Conservation (phyloP, 176 grass and related monocot genomes). For the Zizania latifolia region DNA sequence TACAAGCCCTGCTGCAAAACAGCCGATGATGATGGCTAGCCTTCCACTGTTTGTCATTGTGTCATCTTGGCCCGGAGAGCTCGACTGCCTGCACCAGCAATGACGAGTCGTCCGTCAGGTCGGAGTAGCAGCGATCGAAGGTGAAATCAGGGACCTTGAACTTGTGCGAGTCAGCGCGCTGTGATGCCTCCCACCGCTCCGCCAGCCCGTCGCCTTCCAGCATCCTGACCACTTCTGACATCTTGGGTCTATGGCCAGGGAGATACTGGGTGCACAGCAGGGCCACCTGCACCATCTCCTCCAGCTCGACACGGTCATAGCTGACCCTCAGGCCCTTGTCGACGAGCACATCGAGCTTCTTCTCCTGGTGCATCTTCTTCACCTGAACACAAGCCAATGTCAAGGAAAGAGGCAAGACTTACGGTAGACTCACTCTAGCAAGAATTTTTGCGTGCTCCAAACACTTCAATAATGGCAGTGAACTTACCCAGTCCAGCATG, state of each 20-base stretch:
- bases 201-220: slow-evolving; percentile 82
- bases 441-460: neutral
- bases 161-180: slow-evolving; percentile 33
- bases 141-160: slow-evolving; percentile 61
- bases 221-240: slow-evolving; percentile 81
- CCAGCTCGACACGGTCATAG: slow-evolving; percentile 71
- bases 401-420: neutral
- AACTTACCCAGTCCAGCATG: slow-evolving; percentile 90
- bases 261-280: slow-evolving; percentile 82
- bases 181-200: slow-evolving; percentile 72
- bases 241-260: slow-evolving; percentile 59
- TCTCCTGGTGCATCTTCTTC: slow-evolving; percentile 84
- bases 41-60: slow-evolving; percentile 14
- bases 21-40: slow-evolving; percentile 15
- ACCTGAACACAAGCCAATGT: slow-evolving; percentile 44
- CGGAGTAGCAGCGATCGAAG: slow-evolving; percentile 49
- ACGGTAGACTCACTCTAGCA: neutral
- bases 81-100: slow-evolving; percentile 70
- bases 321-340: slow-evolving; percentile 53
- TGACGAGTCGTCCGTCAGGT: slow-evolving; percentile 62
- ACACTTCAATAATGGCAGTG: neutral
- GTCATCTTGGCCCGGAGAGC: slow-evolving; percentile 80
- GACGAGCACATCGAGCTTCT: slow-evolving; percentile 65
- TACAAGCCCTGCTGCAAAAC: slow-evolving; percentile 39
- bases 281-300: slow-evolving; percentile 82